Percentiles rank a stretch among this genome's conserved stretches.
Evolutionary conservation across 2,329 filamentous ascomycete species (phyloP).

Genomic region (Exophiala lecanii-corni): DNA sequence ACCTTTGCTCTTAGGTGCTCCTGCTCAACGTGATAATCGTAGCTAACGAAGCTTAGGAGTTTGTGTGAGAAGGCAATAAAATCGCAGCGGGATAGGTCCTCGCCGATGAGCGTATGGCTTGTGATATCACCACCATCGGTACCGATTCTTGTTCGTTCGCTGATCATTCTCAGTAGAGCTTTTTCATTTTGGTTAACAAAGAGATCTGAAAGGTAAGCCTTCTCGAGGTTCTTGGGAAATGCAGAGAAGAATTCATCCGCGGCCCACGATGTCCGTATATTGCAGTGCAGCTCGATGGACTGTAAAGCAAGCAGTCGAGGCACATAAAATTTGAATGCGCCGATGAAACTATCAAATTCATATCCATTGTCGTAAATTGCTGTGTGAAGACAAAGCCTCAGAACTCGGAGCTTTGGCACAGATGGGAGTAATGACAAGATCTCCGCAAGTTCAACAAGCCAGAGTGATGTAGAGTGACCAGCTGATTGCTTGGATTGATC

Average conservation of each 20-base stretch:
- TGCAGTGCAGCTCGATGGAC: slow-evolving; percentile 21
- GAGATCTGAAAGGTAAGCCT: slow-evolving; percentile 17
- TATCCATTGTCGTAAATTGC: slow-evolving; percentile 5
- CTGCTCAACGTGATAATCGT: slow-evolving; percentile 12
- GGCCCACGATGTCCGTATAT: slow-evolving; percentile 11
- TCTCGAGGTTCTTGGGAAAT: slow-evolving; percentile 14
- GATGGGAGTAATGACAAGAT: background rate
- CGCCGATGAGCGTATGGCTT: slow-evolving; percentile 1
- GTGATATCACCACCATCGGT: background rate
- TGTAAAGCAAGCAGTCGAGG: slow-evolving; percentile 10
- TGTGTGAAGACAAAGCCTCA: slow-evolving; percentile 18
- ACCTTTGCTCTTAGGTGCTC: background rate
- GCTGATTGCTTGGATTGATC: background rate
- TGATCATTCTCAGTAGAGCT: slow-evolving; percentile 1
- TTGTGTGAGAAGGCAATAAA: slow-evolving; percentile 13
- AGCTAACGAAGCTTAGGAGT: slow-evolving; percentile 17
- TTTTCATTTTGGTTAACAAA: slow-evolving; percentile 5
- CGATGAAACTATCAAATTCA: slow-evolving; percentile 13
- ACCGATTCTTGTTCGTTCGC: slow-evolving; percentile 3
- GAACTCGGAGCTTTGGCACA: slow-evolving; percentile 7
- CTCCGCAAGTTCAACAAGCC: background rate
- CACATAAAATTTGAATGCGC: slow-evolving; percentile 9
- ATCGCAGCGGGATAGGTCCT: slow-evolving; percentile 13
- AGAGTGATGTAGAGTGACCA: background rate
- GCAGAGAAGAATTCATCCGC: slow-evolving; percentile 15